Evolutionary conservation across 2,329 filamentous ascomycete species (phyloP).

Genomic region (Ilyonectria destructans): DNA sequence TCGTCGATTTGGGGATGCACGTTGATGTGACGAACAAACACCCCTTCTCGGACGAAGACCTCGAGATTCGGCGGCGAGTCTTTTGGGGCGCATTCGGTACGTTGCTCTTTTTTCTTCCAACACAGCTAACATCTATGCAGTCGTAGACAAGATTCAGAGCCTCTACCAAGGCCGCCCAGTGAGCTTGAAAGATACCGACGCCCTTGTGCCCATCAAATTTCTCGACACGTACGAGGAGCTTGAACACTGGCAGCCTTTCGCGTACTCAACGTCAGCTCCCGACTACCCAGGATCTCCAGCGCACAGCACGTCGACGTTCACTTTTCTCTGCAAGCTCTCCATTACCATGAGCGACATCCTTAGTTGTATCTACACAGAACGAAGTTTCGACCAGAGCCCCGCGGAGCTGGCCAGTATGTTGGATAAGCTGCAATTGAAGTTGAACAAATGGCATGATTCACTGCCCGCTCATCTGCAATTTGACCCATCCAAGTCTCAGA

Average conservation of each 20-base stretch:
- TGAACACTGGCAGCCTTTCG: conserved; percentile 66
- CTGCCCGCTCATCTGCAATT: conserved; percentile 62
- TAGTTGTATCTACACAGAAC: conserved; percentile 63
- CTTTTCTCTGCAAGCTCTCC: conserved; percentile 8
- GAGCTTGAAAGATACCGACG: conserved; percentile 63
- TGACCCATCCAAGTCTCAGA: conserved; percentile 35
- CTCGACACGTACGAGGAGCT: conserved; percentile 68
- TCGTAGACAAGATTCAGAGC: conserved; percentile 67
- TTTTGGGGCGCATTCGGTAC: conserved; percentile 49
- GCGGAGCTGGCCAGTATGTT: conserved; percentile 56
- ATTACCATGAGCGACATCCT: conserved; percentile 60
- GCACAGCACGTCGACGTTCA: conserved; percentile 62
- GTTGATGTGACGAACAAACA: conserved; percentile 34
- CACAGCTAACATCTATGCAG: neutral
- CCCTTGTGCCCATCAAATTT: conserved; percentile 63
- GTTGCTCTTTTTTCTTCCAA: neutral
- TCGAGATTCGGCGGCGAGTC: conserved; percentile 41
- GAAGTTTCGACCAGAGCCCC: conserved; percentile 55
- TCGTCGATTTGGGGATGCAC: conserved; percentile 64
- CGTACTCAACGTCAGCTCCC: conserved; percentile 46
- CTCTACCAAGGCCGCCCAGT: conserved; percentile 70
- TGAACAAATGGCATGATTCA: conserved; percentile 59
- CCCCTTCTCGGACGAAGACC: conserved; percentile 61
- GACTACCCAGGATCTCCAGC: conserved; percentile 55
- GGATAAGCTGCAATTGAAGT: conserved; percentile 51